phyloP scores from a whole-genome alignment of 805 yeast species.

The Kodamaea lidongshanica region DNA sequence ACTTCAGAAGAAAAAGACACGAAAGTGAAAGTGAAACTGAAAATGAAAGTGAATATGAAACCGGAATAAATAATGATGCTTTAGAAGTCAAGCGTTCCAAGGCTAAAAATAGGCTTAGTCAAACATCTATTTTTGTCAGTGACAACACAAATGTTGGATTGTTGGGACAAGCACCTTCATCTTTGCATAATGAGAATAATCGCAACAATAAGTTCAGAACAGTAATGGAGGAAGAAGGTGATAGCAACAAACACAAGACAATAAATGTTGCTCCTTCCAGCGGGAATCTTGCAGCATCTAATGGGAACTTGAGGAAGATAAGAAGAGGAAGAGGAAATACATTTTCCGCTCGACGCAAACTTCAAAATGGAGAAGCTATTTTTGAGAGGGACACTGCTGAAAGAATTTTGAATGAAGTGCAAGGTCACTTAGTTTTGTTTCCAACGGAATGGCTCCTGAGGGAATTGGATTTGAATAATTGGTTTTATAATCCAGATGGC shows the following conservation, averaged over 20 bases:
- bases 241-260: too few relatives aligned
- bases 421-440: slow-evolving; percentile 86
- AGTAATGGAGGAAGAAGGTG: too few relatives aligned
- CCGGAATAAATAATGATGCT: slow-evolving; percentile 1
- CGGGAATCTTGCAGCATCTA: not conserved
- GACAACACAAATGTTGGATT: slow-evolving; percentile 30
- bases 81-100: slow-evolving; percentile 1
- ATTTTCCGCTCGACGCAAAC: slow-evolving; percentile 28
- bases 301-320: slow-evolving; percentile 5
- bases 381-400: slow-evolving; percentile 75
- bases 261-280: not conserved
- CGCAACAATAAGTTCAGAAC: not conserved
- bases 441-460: slow-evolving; percentile 86
- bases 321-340: slow-evolving; percentile 33
- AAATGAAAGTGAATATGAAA: slow-evolving; percentile 7
- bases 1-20: slow-evolving; percentile 17
- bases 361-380: slow-evolving; percentile 41
- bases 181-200: not conserved
- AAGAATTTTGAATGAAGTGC: slow-evolving; percentile 59
- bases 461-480: slow-evolving; percentile 85
- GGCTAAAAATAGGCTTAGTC: slow-evolving; percentile 10
- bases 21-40: slow-evolving; percentile 11
- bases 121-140: slow-evolving; percentile 23
- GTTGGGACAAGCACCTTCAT: slow-evolving; percentile 30
- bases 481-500: slow-evolving; percentile 93